phyloP scores from a whole-genome alignment of 805 yeast species.

The Henningerozyma blattae region DNA sequence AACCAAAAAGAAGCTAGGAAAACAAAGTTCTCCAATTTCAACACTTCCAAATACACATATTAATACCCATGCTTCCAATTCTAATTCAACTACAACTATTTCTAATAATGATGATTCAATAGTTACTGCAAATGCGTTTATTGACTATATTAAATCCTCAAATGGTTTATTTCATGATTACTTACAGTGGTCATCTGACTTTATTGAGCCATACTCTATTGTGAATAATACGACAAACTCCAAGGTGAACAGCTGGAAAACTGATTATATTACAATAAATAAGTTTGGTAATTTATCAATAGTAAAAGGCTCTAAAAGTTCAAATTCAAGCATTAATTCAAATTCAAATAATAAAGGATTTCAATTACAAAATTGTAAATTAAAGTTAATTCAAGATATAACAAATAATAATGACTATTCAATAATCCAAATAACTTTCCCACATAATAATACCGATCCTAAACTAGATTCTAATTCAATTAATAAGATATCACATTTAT shows the following conservation, averaged over 20 bases:
- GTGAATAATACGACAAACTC: too few relatives aligned
- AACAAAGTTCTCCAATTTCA: too few relatives aligned
- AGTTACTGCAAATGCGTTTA: neutral
- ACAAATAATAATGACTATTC: constrained; percentile 4
- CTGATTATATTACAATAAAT: neutral
- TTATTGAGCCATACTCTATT: too few relatives aligned
- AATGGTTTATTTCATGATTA: neutral
- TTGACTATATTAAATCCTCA: neutral
- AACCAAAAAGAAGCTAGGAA: too few relatives aligned
- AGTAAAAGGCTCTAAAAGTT: too few relatives aligned
- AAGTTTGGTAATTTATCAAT: neutral
- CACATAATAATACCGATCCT: too few relatives aligned
- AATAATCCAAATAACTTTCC: constrained; percentile 4
- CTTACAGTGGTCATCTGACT: constrained; percentile 1
- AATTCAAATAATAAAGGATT: constrained; percentile 1
- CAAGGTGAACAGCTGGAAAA: neutral
- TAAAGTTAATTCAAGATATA: constrained; percentile 7
- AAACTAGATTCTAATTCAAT: neutral
- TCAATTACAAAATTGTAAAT: constrained; percentile 11
- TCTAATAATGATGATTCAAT: too few relatives aligned
- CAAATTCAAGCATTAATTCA: neutral
- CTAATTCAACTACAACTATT: too few relatives aligned
- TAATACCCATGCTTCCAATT: too few relatives aligned
- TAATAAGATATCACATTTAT: neutral
- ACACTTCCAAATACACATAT: too few relatives aligned